Percentiles rank a stretch among this genome's conserved stretches.
Evolutionary conservation across 345 rosid species (phyloP).

Genomic region (Bruguiera sexangula): DNA sequence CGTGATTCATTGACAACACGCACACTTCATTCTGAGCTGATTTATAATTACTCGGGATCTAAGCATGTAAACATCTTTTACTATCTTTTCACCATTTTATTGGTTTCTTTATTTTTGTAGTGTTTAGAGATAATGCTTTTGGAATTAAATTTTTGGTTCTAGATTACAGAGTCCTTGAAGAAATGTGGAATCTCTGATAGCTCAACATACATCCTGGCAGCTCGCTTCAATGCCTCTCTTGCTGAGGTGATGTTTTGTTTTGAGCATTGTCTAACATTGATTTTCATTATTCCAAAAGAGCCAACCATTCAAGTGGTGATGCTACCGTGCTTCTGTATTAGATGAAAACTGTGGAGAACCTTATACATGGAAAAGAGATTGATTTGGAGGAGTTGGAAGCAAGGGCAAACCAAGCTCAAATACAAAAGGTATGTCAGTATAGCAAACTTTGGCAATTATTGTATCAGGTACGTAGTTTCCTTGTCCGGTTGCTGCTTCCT

Average conservation of each 20-base stretch:
- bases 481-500: neutral
- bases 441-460: neutral
- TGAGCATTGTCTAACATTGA: neutral
- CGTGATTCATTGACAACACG: constrained; percentile 73
- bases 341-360: constrained; percentile 63
- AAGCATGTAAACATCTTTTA: constrained; percentile 59
- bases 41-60: constrained; percentile 84
- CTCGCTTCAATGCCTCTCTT: constrained; percentile 63
- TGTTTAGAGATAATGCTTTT: neutral
- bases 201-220: constrained; percentile 68
- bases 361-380: constrained; percentile 64
- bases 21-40: constrained; percentile 94
- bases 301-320: neutral
- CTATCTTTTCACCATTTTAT: constrained; percentile 4
- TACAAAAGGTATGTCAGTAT: constrained; percentile 56
- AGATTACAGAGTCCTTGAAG: constrained; percentile 92
- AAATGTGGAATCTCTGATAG: constrained; percentile 81
- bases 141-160: constrained; percentile 2
- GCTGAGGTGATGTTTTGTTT: constrained; percentile 47
- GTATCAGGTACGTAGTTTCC: too few relatives aligned
- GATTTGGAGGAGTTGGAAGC: constrained; percentile 63
- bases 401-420: constrained; percentile 63
- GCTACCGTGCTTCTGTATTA: constrained; percentile 20
- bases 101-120: constrained; percentile 4
- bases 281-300: neutral